These are phyloP conservation scores for Acanthamoeba healyi DNA, from an alignment of 208 protist genomes.

Conservation along the genomic window DNA sequence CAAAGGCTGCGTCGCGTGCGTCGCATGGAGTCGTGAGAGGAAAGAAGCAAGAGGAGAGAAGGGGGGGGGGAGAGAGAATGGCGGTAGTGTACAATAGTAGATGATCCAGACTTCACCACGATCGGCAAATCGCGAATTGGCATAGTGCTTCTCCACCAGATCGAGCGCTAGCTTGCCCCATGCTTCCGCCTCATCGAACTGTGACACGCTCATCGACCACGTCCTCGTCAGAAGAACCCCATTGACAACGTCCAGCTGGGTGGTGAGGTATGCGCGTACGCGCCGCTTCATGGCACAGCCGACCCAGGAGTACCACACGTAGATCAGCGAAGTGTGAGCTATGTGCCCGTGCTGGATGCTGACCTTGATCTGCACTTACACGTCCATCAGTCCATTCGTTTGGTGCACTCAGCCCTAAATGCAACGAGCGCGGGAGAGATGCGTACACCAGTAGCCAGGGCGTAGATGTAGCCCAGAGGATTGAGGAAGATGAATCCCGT, in stretches of 20 bases:
- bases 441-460: neutral
- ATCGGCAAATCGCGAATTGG: neutral
- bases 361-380: neutral
- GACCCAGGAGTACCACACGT: constrained; percentile 45
- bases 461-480: neutral
- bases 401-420: too few species aligned
- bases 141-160: neutral
- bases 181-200: constrained; percentile 7
- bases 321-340: neutral
- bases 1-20: neutral
- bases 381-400: too few species aligned
- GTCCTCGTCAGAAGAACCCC: too few species aligned
- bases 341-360: constrained; percentile 21
- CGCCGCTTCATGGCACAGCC: neutral
- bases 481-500: neutral
- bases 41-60: too few species aligned
- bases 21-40: too few species aligned
- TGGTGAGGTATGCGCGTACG: neutral
- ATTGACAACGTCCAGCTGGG: too few species aligned
- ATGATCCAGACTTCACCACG: constrained; percentile 28
- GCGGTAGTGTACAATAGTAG: constrained; percentile 52
- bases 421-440: neutral
- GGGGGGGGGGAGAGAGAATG: too few species aligned
- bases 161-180: constrained; percentile 50
- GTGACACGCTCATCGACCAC: neutral